Percentiles rank a stretch among this genome's conserved stretches.
phyloP scores from a whole-genome alignment of 768 basidiomycete species.

The Dioszegia hungarica region DNA sequence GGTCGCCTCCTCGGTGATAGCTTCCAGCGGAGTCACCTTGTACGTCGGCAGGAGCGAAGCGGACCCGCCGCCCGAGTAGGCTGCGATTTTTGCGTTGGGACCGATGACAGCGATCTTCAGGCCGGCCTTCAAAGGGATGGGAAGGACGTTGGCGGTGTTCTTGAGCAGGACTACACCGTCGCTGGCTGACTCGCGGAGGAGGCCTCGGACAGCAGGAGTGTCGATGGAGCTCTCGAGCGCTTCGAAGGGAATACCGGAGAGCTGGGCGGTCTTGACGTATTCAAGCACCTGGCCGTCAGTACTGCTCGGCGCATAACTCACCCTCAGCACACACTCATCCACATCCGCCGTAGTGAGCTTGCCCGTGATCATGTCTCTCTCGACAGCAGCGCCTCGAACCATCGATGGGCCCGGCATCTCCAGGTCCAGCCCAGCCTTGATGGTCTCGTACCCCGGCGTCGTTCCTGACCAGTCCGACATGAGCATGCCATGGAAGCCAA shows the following conservation, averaged over 20 bases:
- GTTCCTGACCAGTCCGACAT: slow-evolving; percentile 83
- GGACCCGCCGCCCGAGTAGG: slow-evolving; percentile 63
- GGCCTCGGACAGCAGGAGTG: slow-evolving; percentile 49
- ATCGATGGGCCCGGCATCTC: slow-evolving; percentile 53
- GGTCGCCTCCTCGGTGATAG: slow-evolving; percentile 53
- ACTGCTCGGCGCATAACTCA: slow-evolving; percentile 37
- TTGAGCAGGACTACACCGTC: slow-evolving; percentile 62
- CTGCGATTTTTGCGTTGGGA: slow-evolving; percentile 55
- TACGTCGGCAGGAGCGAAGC: slow-evolving; percentile 67
- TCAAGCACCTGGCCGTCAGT: slow-evolving; percentile 52
- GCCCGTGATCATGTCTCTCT: slow-evolving; percentile 54
- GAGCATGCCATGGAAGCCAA: slow-evolving; percentile 65
- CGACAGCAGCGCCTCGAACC: slow-evolving; percentile 20
- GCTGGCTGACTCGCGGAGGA: slow-evolving; percentile 57
- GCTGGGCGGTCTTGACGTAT: slow-evolving; percentile 54
- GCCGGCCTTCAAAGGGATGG: slow-evolving; percentile 49
- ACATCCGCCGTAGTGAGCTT: slow-evolving; percentile 65
- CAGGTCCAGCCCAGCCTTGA: slow-evolving; percentile 72
- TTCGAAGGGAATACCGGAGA: slow-evolving; percentile 59
- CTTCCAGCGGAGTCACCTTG: slow-evolving; percentile 61
- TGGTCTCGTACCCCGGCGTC: slow-evolving; percentile 60
- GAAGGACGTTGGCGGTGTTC: slow-evolving; percentile 61
- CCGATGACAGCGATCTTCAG: slow-evolving; percentile 61
- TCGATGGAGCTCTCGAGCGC: slow-evolving; percentile 51
- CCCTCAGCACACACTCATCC: slow-evolving; percentile 63